These are phyloP conservation scores for Termitomyces bulborhizus DNA, from an alignment of 768 basidiomycete genomes.

Conservation along the genomic window DNA sequence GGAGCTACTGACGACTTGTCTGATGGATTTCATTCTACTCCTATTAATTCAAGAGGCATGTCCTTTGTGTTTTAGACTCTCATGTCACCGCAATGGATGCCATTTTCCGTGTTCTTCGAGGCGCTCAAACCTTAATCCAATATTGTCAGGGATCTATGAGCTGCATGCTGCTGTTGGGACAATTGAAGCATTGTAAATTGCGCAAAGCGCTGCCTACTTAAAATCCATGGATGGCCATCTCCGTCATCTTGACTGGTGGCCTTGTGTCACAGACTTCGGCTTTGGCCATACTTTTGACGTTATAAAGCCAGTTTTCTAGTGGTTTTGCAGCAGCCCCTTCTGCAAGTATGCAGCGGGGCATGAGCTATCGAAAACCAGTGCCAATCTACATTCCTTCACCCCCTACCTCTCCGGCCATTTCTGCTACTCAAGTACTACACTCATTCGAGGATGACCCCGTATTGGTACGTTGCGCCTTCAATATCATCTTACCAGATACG, in stretches of 20 bases:
- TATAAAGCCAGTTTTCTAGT: constrained; percentile 1
- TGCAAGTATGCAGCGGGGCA: constrained; percentile 29
- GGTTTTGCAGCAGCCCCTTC: neutral
- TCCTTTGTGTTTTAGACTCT: neutral
- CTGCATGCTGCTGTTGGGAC: neutral
- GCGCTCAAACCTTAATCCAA: neutral
- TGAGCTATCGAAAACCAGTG: constrained; percentile 69
- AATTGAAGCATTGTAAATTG: neutral
- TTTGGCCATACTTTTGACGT: constrained; percentile 3
- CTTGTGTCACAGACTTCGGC: constrained; percentile 2
- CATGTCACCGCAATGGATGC: neutral
- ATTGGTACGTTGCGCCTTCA: neutral
- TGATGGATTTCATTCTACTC: too few species aligned
- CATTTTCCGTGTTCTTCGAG: neutral
- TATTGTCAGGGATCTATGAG: neutral
- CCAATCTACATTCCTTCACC: constrained; percentile 64
- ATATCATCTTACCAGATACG: neutral
- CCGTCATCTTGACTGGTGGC: neutral
- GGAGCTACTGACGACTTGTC: too few species aligned
- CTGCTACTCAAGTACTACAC: constrained; percentile 6
- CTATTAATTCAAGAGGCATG: too few species aligned
- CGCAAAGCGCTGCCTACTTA: neutral
- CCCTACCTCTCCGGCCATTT: constrained; percentile 34
- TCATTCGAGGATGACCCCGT: constrained; percentile 3
- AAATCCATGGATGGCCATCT: neutral